Evolutionary conservation across 106 monocot species (phyloP).

Genomic region (Cymbidium sinense): DNA sequence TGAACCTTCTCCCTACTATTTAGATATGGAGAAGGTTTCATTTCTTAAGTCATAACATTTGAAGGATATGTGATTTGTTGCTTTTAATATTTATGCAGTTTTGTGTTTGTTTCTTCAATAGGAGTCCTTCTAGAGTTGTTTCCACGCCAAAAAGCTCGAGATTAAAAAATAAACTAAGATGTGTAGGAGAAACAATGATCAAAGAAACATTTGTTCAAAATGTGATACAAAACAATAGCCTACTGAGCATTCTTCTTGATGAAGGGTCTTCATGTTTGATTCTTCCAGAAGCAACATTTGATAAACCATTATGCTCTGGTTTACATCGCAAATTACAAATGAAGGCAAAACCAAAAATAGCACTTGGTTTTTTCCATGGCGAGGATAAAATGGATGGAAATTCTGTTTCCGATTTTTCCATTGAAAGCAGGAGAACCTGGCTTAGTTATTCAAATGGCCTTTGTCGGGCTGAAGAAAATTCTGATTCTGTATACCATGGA

Average conservation of each 20-base stretch:
- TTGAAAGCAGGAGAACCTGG: slow-evolving; percentile 17
- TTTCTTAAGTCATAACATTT: background rate
- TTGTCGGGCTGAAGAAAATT: slow-evolving; percentile 22
- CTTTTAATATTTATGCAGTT: background rate
- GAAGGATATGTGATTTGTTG: background rate
- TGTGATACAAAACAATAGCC: slow-evolving; percentile 50
- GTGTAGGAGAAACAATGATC: slow-evolving; percentile 85
- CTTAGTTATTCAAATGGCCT: slow-evolving; percentile 14
- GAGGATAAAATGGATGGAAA: slow-evolving; percentile 35
- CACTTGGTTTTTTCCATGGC: slow-evolving; percentile 45
- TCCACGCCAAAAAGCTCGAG: slow-evolving; percentile 75
- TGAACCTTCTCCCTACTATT: background rate
- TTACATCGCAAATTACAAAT: slow-evolving; percentile 26
- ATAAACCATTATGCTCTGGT: slow-evolving; percentile 27
- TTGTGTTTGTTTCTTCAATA: slow-evolving; percentile 17
- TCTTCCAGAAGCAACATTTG: slow-evolving; percentile 46
- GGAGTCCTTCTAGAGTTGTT: slow-evolving; percentile 30
- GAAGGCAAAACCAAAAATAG: slow-evolving; percentile 55
- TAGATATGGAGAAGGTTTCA: background rate
- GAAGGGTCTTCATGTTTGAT: slow-evolving; percentile 63
- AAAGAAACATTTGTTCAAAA: slow-evolving; percentile 74
- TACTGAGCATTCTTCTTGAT: slow-evolving; percentile 51
- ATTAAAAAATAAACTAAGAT: slow-evolving; percentile 67
- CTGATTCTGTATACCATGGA: slow-evolving; percentile 8
- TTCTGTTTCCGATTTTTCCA: slow-evolving; percentile 25